Percentiles rank a stretch among this genome's conserved stretches.
Evolutionary conservation across 495 filamentous ascomycete genomes (phyloP).

Genomic region (Staphylotrichum tortipilum): DNA sequence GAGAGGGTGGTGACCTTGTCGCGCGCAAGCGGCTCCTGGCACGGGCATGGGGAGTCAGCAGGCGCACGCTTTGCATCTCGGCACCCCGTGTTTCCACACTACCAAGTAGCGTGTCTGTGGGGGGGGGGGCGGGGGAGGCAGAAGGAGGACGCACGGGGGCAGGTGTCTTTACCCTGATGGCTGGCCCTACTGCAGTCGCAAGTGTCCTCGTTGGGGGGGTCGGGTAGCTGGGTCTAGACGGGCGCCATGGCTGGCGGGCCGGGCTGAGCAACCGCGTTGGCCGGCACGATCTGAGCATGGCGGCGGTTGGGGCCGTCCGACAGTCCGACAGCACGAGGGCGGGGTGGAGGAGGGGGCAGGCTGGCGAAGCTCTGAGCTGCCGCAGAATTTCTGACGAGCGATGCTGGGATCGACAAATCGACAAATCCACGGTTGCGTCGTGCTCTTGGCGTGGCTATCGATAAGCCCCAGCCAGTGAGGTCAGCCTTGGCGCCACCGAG

Average conservation of each 20-base stretch:
- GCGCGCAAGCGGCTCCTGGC: slow-evolving; percentile 83
- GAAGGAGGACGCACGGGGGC: no score
- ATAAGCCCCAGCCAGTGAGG: background rate
- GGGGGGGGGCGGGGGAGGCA: no score
- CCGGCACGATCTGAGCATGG: slow-evolving; percentile 23
- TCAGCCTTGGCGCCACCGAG: background rate
- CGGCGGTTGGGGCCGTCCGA: slow-evolving; percentile 1
- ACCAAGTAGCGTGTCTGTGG: no score
- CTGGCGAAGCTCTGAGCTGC: no score
- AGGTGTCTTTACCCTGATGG: no score
- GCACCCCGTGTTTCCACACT: no score
- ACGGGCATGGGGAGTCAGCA: no score
- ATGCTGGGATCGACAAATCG: background rate
- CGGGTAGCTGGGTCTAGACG: background rate
- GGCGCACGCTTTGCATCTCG: no score
- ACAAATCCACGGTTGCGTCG: background rate
- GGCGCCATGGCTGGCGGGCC: slow-evolving; percentile 11
- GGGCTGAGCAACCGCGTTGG: slow-evolving; percentile 18
- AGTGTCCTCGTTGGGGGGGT: slow-evolving; percentile 3
- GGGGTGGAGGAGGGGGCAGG: no score
- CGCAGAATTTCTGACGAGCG: background rate
- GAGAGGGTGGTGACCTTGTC: slow-evolving; percentile 82
- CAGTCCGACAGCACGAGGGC: no score
- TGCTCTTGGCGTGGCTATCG: background rate
- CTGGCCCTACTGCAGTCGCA: slow-evolving; percentile 1